Evolutionary conservation across 164 flowering plant species (phyloP), one percentile per base, ranked within the genome.

Genomic region (Chloranthus sessilifolius): DNA sequence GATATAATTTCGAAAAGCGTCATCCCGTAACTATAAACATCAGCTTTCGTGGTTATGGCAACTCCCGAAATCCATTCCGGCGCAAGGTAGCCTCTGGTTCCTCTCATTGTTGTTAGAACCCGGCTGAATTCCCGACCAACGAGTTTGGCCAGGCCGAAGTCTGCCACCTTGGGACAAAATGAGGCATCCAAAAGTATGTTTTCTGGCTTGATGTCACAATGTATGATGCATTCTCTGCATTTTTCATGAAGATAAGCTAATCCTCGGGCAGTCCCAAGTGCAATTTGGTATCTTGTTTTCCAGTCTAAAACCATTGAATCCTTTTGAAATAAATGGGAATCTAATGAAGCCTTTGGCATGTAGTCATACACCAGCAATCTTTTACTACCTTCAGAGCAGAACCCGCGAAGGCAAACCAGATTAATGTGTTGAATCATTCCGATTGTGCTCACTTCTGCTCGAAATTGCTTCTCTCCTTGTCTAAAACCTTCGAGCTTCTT

Each of bases 381-480:
- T 22, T 61, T 62, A 8, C 44, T 47, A 12, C 70, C 68, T 46
- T 79, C 74, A 4, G 74, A 64, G 59, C 80, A 79, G 28, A 77
- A 76, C 15, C 85, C 85, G 1, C 67, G 72, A 25, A 79, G 66
- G 10, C 76, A 68, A 20, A 76, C 69, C 3, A 77, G 74, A 64
- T 79, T 76, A 15, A 72, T 63, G 43, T 76, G 81, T 20, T 74
- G 87, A 52, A 80, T 68, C 29, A 64, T 72, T 40, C 89, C 89
- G 5, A 82, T 77, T 1, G 81, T 79, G 66, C 70, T 73, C 9
- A 82, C 89, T 48, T 82, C 85, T 2, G 72, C 46, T 31, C 77
- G 54, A 44, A 78, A 78, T 47, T 75, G 78, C 67, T 78, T 75
- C 43, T 75, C 78, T n/a, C 73, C 76, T 60, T 78, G 88, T 15